Base-by-base conservation (phyloP, 805 yeast species). In the Saturnispora hagleri region DNA sequence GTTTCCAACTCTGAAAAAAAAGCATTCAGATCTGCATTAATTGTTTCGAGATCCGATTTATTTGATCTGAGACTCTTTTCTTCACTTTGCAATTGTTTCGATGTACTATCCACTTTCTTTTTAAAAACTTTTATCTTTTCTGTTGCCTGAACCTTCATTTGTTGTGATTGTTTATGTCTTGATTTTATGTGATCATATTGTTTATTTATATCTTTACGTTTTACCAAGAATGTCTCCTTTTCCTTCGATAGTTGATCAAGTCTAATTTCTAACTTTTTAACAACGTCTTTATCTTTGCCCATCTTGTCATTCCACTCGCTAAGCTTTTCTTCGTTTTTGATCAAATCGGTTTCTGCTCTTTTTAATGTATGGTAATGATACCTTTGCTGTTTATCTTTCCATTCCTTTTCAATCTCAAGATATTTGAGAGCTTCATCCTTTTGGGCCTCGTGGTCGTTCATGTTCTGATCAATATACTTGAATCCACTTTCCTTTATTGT, bases 401-500 rank as follows among this genome's bases (percentile, higher is more conserved):
- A 71, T 18, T 71, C 62, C 61, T 86, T 88, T 65, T 89, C 96
- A 36, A 75, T 72, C 44, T 69, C 70, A 54, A 93, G 67, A 61
- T 77, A 87, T 22, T 72, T 71, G 38, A 91, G 66, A 0, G 96
- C 96, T 38, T 77, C 81, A 35, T 77, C 77, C 58, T 89, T 84
- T 50, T 79, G 79, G 8, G 63, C 61, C 52, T 87, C 93, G 43
- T 80, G 59, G 46, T 69, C 72, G 10, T 74, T 73, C 55, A 86
- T 81, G 56, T 90, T 97, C 56, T 79, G 80, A 57, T 83, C 86
- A 1, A 89, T 96, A 59, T 89, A 75, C 52, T 81, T 83, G 59
- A 86, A 84, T 54, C 97, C 75, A 53, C 76, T 80, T 57, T 86
- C 87, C 62, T 89, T 90, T 61, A 88, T 96, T 36, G 79, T 69